These are phyloP conservation scores for Fusarium vanettenii DNA, from an alignment of 2,329 filamentous ascomycete genomes.

Conservation along the genomic window DNA sequence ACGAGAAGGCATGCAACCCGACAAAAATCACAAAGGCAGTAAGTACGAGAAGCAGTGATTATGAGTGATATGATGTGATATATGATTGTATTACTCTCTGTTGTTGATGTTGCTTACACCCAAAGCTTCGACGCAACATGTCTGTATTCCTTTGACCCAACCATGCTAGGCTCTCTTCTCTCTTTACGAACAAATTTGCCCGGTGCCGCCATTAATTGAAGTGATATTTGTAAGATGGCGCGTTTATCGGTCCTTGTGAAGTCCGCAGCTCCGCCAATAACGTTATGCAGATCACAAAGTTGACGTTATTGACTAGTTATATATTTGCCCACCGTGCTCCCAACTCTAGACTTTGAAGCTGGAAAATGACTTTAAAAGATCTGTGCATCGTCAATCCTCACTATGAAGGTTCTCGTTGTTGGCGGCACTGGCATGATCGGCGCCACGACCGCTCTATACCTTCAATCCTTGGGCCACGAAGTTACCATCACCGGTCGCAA, in stretches of 20 bases:
- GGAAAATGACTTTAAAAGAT: background rate
- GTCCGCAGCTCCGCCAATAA: background rate
- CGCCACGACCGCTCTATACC: background rate
- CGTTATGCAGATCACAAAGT: background rate
- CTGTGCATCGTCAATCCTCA: background rate
- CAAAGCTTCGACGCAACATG: no score
- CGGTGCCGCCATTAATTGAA: no score
- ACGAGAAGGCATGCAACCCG: no score
- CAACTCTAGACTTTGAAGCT: background rate
- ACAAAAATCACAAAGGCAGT: no score
- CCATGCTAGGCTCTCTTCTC: no score
- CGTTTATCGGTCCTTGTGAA: background rate
- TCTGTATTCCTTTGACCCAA: no score
- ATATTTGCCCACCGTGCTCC: background rate
- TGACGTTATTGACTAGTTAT: background rate
- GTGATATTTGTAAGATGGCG: background rate
- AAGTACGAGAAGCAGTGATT: no score
- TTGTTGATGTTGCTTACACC: no score
- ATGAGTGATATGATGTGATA: no score
- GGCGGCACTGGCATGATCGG: background rate
- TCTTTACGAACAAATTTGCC: no score
- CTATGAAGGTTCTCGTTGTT: background rate
- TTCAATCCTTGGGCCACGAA: background rate
- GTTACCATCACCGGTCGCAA: background rate
- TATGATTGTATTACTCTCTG: no score